These are phyloP conservation scores for Solanum acaule DNA, from an alignment of 257 asterid species.

Conservation along the genomic window DNA sequence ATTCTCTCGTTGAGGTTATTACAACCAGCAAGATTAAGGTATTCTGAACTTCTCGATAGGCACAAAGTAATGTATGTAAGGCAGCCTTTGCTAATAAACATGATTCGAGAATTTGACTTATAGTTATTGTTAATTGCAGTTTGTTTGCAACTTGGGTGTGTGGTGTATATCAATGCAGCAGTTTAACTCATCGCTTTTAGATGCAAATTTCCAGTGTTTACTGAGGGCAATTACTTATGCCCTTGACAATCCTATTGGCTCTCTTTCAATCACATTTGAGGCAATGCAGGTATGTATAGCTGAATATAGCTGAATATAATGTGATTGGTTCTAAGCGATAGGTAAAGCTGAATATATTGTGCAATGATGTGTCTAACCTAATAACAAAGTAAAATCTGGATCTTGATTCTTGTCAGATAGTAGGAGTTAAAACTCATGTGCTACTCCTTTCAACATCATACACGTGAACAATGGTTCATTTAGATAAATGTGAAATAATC, in stretches of 20 bases:
- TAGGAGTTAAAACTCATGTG: background rate
- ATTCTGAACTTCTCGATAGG: background rate
- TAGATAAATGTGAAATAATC: background rate
- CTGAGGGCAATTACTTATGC: conserved; percentile 53
- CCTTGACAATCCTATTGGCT: conserved; percentile 74
- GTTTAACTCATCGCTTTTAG: conserved; percentile 33
- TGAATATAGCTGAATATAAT: background rate
- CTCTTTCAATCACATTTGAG: conserved; percentile 71
- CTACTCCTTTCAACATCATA: background rate
- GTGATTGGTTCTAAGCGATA: background rate
- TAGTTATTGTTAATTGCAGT: conserved; percentile 32
- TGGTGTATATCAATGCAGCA: conserved; percentile 87
- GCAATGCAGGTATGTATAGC: conserved; percentile 58
- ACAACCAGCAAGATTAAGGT: conserved; percentile 60
- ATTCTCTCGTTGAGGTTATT: conserved; percentile 50
- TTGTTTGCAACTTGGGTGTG: conserved; percentile 66
- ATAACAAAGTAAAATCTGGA: background rate
- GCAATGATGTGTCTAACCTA: background rate
- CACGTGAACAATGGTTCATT: background rate
- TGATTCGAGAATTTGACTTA: background rate
- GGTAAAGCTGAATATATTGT: background rate
- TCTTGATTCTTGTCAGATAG: background rate
- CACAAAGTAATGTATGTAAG: background rate
- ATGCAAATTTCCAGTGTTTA: conserved; percentile 36
- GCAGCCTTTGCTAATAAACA: background rate